Evolutionary conservation across 495 filamentous ascomycete genomes (phyloP), one percentile per base, ranked within the genome.

Genomic region (Penicillium coprophilum): DNA sequence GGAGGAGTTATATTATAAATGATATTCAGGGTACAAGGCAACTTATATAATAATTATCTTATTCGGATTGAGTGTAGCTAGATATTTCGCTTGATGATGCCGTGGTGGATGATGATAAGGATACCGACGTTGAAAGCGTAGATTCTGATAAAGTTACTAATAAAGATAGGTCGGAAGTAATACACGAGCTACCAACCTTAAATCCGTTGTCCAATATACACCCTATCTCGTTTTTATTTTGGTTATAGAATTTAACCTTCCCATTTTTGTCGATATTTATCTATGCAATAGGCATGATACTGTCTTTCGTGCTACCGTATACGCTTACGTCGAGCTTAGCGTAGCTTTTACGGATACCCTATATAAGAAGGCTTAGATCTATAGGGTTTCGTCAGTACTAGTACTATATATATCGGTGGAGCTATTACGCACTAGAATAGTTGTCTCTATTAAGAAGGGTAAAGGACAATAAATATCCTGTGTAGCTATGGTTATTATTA

Each of bases 161-260:
- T n/a, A n/a, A n/a, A n/a, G n/a, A n/a, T n/a, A n/a, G n/a, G n/a
- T n/a, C n/a, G n/a, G n/a, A 39, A 17, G 57, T 39, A 53, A 19
- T 59, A 34, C 21, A 59, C 11, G 3, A 46, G 46, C 51, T 59
- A 4, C 51, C 30, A 51, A 34, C 46, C 43, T 50, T 59, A 2
- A 59, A 51, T 32, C 45, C 46, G 28, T 55, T 50, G 9, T 55
- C 46, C 4, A 59, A 53, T 43, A 13, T 50, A 20, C n/a, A 59
- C 28, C 4, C 45, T 41, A 28, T 15, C 19, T 59, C 40, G 31
- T 55, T 39, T 38, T 39, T 11, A 27, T 59, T 55, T 32, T 50
- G 19, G 39, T 55, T 59, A 24, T 28, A 59, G 38, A 59, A 55
- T 9, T 20, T 50, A 51, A 59, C 39, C 21, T 38, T 20, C 3